These are phyloP conservation scores for Schizochytrium sp. DNA, from an alignment of 108 stramenopile genomes.

Conservation along the genomic window DNA sequence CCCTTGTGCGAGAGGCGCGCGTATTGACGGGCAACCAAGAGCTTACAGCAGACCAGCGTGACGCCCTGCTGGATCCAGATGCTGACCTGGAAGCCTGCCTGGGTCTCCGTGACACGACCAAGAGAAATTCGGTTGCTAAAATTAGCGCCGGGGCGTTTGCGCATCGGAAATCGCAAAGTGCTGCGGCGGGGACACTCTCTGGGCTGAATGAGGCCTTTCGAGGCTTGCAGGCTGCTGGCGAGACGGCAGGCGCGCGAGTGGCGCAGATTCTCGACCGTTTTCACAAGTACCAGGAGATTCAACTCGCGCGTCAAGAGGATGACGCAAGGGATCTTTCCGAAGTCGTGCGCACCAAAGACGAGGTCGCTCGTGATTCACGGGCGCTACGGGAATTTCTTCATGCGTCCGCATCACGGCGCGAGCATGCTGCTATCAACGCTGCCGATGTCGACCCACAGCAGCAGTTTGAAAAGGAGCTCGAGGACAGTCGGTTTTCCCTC, in stretches of 20 bases:
- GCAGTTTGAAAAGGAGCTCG: neutral
- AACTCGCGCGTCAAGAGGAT: neutral
- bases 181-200: neutral
- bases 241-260: neutral
- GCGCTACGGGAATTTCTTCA: neutral
- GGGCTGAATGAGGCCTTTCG: neutral
- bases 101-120: neutral
- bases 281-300: conserved; percentile 2
- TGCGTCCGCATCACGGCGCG: neutral
- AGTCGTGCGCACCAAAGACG: neutral
- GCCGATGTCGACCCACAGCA: neutral
- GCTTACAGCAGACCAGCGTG: neutral
- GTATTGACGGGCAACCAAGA: neutral
- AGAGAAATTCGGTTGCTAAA: neutral
- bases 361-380: neutral
- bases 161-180: no score
- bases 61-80: neutral
- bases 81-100: neutral
- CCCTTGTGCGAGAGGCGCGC: neutral
- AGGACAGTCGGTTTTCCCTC: neutral
- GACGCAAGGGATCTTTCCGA: neutral
- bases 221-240: neutral
- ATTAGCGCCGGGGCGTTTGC: no score
- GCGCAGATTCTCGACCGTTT: neutral
- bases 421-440: neutral